phyloP scores from a whole-genome alignment of 106 monocot genomes.

The Acorus gramineus region DNA sequence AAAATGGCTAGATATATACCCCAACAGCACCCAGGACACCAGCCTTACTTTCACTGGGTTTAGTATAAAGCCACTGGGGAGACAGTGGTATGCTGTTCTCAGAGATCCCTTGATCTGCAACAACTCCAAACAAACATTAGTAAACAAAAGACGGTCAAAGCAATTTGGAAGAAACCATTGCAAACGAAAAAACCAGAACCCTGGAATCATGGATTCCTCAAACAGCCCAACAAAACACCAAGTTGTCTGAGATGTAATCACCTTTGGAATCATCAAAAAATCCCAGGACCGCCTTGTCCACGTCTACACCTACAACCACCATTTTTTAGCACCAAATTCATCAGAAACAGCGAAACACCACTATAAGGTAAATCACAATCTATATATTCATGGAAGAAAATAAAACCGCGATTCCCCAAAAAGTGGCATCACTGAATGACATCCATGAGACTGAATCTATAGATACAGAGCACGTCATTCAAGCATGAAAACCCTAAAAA shows the following conservation, averaged over 20 bases:
- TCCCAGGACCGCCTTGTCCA: conserved; percentile 31
- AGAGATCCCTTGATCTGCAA: conserved; percentile 60
- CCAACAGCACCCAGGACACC: conserved; percentile 12
- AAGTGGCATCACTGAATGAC: too few species aligned
- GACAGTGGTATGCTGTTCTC: conserved; percentile 83
- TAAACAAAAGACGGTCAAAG: not conserved
- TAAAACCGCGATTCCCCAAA: too few species aligned
- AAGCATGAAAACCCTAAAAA: too few species aligned
- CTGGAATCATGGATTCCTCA: not conserved
- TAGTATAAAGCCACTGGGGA: conserved; percentile 94
- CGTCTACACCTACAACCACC: conserved; percentile 10
- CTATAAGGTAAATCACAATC: not conserved
- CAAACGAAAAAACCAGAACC: not conserved
- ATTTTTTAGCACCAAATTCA: conserved; percentile 8
- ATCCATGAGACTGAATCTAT: too few species aligned
- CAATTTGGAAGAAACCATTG: not conserved
- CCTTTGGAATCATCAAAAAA: conserved; percentile 52
- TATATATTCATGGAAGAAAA: not conserved
- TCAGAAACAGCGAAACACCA: not conserved
- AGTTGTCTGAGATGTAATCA: conserved; percentile 2
- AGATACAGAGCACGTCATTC: too few species aligned
- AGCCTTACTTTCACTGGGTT: conserved; percentile 59
- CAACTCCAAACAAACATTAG: not conserved
- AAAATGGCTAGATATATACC: not conserved
- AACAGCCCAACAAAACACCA: not conserved